Base-by-base conservation (phyloP, 2,329 filamentous ascomycete genomes). In the Fusarium liriodendri region DNA sequence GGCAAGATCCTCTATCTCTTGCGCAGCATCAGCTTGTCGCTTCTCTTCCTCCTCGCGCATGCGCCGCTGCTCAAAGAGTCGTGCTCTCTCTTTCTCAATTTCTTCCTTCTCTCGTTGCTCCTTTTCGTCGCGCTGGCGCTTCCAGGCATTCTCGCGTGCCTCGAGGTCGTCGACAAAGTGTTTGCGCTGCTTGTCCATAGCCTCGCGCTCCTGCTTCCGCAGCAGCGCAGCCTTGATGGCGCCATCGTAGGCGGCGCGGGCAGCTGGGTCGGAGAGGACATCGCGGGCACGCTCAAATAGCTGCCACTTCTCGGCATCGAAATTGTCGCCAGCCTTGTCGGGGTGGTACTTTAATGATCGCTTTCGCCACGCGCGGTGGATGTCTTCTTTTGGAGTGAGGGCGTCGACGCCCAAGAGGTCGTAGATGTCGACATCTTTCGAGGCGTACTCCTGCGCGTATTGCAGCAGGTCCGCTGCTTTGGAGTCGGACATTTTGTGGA, bases 301-400 rank as follows among this genome's bases (percentile, higher is more conserved):
- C 82, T 98, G 94, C 86, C 97, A 98, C 79, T 93, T 94, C 65
- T 92, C 91, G 54, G 94, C 88, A 75, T 97, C 94, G 77, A 93
- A 94, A 40, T 88, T 85, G 62, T 89, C 90, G 72, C 92, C 90
- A 64, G 95, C 92, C 84, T 98, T 98, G 87, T 98, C 96, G 1
- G 96, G 96, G 82, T 98, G 96, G 85, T 95, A 95, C 79, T 94
- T 95, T n/a, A 98, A 87, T 5, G 95, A 95, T 33, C 92, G 92
- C 78, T 94, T 94, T 68, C 95, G 91, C 87, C 96, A 98, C 52
- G 94, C 95, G 75, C 93, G 91, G 73, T 94, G 92, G 78, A 97
- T 92, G 71, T 95, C 93, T n/a, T 90, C 85, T 65, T 93, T 92
- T 22, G 88, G 84, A 1, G 92, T 90, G 20, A 91, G 88, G 22